Evolutionary conservation across 2,329 filamentous ascomycete genomes (phyloP).

Genomic region (Cryphonectria carpinicola): DNA sequence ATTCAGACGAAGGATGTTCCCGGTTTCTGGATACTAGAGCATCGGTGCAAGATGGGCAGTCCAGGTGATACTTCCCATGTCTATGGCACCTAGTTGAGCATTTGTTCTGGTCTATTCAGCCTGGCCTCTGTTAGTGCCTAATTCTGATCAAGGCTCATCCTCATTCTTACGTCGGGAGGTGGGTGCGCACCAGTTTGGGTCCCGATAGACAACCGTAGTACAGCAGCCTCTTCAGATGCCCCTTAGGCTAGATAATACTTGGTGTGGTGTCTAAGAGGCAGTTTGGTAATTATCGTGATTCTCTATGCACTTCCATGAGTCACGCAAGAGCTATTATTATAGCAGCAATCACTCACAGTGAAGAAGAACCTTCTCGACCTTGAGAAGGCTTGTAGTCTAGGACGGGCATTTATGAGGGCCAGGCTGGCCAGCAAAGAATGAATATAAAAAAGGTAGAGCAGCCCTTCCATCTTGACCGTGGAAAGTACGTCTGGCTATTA

Average conservation of each 20-base stretch:
- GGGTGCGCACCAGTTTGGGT: background rate
- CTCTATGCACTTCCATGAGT: background rate
- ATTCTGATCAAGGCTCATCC: background rate
- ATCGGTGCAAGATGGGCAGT: background rate
- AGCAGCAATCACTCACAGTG: background rate
- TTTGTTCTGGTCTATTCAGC: background rate
- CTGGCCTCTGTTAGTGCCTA: background rate
- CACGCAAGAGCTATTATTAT: background rate
- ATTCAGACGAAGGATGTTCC: background rate
- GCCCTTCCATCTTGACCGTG: background rate
- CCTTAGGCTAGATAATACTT: background rate
- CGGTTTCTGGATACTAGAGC: background rate
- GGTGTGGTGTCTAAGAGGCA: background rate
- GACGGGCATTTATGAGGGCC: background rate
- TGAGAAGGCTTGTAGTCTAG: background rate
- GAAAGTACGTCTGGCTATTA: background rate
- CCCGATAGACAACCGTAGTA: background rate
- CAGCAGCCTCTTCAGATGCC: background rate
- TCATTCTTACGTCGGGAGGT: background rate
- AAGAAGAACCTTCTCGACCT: background rate
- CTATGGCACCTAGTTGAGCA: background rate
- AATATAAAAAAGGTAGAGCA: background rate
- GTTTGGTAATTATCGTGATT: background rate
- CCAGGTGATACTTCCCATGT: too few relatives aligned
- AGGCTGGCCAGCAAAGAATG: background rate